A percentile compares a stretch with the other conserved stretches of the same genome.
These are phyloP conservation scores for Mayamaea pseudoterrestris DNA, from an alignment of 108 stramenopile genomes.

Conservation along the genomic window DNA sequence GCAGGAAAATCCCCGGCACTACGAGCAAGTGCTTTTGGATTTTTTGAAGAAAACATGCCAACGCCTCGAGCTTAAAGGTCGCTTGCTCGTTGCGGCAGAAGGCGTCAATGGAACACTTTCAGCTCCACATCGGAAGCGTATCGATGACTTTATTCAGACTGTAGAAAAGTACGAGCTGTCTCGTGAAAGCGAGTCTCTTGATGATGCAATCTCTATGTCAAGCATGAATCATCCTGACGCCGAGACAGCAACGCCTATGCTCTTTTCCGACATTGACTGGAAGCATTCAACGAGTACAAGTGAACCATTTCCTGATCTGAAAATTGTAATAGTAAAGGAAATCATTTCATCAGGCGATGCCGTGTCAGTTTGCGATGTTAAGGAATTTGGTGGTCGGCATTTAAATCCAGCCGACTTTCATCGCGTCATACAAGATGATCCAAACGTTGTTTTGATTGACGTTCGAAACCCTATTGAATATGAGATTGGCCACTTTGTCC, in stretches of 20 bases:
- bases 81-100: slow-evolving; percentile 46
- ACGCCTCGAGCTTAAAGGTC: slow-evolving; percentile 29
- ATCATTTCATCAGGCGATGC: slow-evolving; percentile 62
- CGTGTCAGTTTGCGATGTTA: slow-evolving; percentile 38
- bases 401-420: slow-evolving; percentile 64
- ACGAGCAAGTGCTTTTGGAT: slow-evolving; percentile 13
- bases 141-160: slow-evolving; percentile 24
- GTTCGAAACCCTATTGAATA: slow-evolving; percentile 83
- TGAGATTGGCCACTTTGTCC: slow-evolving; percentile 68
- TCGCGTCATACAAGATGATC: slow-evolving; percentile 12
- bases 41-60: slow-evolving; percentile 25
- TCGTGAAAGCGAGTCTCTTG: slow-evolving; percentile 17
- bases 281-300: slow-evolving; percentile 25
- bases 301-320: slow-evolving; percentile 72
- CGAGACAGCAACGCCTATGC: slow-evolving; percentile 3
- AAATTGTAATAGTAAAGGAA: slow-evolving; percentile 68
- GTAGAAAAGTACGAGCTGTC: slow-evolving; percentile 46
- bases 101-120: slow-evolving; percentile 73
- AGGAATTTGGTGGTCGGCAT: slow-evolving; percentile 36
- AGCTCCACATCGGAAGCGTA: slow-evolving; percentile 6
- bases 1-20: slow-evolving; percentile 6
- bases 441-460: slow-evolving; percentile 51
- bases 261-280: slow-evolving; percentile 61
- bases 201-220: slow-evolving; percentile 2
- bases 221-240: background rate